Conservation (phyloP, 495 filamentous ascomycete species). For the Trichoderma reesei region DNA sequence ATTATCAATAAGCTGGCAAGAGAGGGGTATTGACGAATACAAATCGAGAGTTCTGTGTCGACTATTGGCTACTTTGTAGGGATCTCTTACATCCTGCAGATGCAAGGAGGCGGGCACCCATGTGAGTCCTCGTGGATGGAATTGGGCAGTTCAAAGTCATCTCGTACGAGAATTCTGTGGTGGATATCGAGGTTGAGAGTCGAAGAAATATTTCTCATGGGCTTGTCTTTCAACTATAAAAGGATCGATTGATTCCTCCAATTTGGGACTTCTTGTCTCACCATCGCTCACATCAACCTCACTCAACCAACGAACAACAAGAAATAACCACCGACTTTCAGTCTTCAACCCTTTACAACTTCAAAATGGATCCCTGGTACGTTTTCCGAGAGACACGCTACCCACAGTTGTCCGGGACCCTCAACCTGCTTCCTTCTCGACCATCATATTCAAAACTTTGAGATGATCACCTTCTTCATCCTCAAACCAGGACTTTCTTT, state of each 20-base stretch:
- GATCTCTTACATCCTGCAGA: neutral
- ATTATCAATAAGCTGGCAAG: neutral
- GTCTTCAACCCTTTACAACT: neutral
- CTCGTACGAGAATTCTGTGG: neutral
- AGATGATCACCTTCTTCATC: no score
- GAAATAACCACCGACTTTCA: neutral
- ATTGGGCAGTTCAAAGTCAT: neutral
- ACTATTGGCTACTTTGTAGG: neutral
- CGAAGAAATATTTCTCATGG: no score
- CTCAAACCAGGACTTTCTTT: neutral
- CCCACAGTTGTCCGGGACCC: neutral
- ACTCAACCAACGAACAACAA: neutral
- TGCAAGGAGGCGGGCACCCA: neutral
- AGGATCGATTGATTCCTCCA: neutral
- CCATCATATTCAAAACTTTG: no score
- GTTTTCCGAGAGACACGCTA: neutral
- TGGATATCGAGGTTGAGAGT: neutral
- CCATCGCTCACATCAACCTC: neutral
- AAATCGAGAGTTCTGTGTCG: neutral
- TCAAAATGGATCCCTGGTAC: conserved; percentile 3
- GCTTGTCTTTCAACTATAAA: neutral
- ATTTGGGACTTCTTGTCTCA: neutral
- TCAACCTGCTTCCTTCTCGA: no score
- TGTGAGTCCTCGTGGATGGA: neutral
- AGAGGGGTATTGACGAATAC: neutral